These are phyloP conservation scores for Biscutella laevigata DNA, from an alignment of 441 rosid species.

Conservation along the genomic window DNA sequence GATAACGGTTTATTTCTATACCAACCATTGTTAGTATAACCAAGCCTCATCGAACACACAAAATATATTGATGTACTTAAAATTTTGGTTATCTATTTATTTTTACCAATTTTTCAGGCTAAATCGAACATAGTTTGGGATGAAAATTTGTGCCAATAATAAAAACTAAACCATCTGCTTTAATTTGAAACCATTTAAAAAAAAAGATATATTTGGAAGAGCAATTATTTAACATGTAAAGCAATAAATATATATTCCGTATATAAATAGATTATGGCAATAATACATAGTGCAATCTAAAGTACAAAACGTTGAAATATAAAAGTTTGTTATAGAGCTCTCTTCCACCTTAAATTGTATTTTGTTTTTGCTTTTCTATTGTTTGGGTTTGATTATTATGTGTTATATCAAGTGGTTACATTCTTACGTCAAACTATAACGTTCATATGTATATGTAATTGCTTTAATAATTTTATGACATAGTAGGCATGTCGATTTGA, in stretches of 20 bases:
- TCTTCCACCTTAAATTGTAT: conserved; percentile 13
- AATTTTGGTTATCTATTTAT: too few relatives aligned
- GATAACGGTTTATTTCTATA: too few relatives aligned
- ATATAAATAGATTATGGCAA: conserved; percentile 17
- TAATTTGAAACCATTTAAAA: too few relatives aligned
- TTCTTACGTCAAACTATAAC: not conserved
- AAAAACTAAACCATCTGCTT: too few relatives aligned
- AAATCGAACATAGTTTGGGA: too few relatives aligned
- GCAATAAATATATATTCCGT: conserved; percentile 12
- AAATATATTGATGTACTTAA: too few relatives aligned
- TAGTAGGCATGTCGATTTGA: not conserved
- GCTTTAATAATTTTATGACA: not conserved
- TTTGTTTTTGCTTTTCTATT: conserved; percentile 11
- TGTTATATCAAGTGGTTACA: not conserved
- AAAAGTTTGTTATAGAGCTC: not conserved
- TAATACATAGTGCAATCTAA: conserved; percentile 26
- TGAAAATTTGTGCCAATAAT: not conserved
- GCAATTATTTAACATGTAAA: conserved; percentile 8
- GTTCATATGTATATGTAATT: not conserved
- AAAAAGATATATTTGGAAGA: not conserved
- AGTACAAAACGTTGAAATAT: conserved; percentile 25
- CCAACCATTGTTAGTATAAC: too few relatives aligned
- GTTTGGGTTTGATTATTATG: conserved; percentile 11
- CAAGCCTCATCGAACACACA: too few relatives aligned
- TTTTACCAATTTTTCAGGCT: too few relatives aligned